Base-by-base conservation (phyloP, 768 basidiomycete species). In the Suillus lakei region DNA sequence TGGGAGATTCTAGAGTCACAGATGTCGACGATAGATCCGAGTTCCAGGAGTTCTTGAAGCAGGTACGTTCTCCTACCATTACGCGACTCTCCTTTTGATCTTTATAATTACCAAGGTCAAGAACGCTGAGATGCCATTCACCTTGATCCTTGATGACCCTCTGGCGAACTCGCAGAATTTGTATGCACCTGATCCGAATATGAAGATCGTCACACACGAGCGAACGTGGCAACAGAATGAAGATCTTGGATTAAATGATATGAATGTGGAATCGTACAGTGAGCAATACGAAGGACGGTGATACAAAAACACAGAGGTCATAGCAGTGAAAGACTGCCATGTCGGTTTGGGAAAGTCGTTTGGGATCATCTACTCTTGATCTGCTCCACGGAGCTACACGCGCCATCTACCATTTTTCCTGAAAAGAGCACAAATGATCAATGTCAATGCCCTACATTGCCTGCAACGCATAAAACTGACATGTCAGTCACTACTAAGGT, bases 121-220 rank as follows among this genome's bases (percentile, higher is more conserved):
- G 79, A 84, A 82, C 51, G 96, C 86, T 21, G 85, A 89, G 61
- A 83, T 82, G 39, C 90, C 91, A 4, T 99, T 97, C 79, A 99
- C 97, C 0, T 74, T 99, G 65, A 91, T 99, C 74, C 81, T 99
- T 9, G 97, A 99, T 73, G 97, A 99, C 73, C 98, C 98, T 4
- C 83, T 99, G 23, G 91, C 94, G 15, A 98, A 99, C 76, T 96
- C 95, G 55, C 98, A 99, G 76, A 98, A 95, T 75, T 71, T 96
- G 21, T 98, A 97, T 74, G 97, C 98, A 0, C 98, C 98, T 5
- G 96, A 99, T 73, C 97, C 97, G 1, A 95, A 96, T 72, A 94
- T 99, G 92, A 82, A 76, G 38, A 84, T 92, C 60, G 93, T 91
- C 74, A 74, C 77, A 63, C 99, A 99, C 73, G 92, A 95, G 48